Evolutionary conservation across 768 basidiomycete genomes (phyloP).

Genomic region (Galerina sulciceps): DNA sequence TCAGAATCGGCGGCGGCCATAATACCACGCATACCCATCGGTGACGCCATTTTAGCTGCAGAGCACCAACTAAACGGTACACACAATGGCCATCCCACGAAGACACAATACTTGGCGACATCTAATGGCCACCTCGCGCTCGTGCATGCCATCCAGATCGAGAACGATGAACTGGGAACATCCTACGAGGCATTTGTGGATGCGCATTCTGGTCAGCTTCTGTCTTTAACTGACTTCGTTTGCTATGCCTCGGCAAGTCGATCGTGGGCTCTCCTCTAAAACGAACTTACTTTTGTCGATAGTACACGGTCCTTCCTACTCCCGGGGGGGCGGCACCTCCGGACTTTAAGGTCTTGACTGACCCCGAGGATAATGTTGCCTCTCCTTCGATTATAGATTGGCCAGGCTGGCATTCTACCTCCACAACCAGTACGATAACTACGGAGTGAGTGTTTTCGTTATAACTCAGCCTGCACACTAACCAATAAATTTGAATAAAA

Average conservation of each 20-base stretch:
- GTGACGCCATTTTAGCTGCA: not conserved
- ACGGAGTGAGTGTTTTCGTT: not conserved
- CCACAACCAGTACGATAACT: conserved; percentile 2
- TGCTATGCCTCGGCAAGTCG: conserved; percentile 36
- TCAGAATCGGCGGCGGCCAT: no score
- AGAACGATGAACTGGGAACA: conserved; percentile 32
- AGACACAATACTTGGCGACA: conserved; percentile 14
- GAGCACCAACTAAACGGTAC: conserved; percentile 49
- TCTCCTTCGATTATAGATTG: conserved; percentile 35
- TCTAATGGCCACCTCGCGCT: conserved; percentile 41
- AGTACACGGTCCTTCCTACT: conserved; percentile 52
- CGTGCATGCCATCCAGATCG: conserved; percentile 41
- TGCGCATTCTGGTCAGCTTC: conserved; percentile 48
- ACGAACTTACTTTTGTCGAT: not conserved
- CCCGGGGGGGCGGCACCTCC: conserved; percentile 45
- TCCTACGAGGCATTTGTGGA: conserved; percentile 66
- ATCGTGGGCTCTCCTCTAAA: no score
- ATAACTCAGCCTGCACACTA: not conserved
- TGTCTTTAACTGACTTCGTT: conserved; percentile 54
- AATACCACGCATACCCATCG: no score
- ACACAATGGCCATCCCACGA: not conserved
- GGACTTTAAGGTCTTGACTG: conserved; percentile 45
- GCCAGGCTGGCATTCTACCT: conserved; percentile 47
- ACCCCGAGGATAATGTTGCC: conserved; percentile 52
- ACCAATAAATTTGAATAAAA: no score